Evolutionary conservation across 2,329 filamentous ascomycete species (phyloP).

Genomic region (Scolecobasidium constrictum): DNA sequence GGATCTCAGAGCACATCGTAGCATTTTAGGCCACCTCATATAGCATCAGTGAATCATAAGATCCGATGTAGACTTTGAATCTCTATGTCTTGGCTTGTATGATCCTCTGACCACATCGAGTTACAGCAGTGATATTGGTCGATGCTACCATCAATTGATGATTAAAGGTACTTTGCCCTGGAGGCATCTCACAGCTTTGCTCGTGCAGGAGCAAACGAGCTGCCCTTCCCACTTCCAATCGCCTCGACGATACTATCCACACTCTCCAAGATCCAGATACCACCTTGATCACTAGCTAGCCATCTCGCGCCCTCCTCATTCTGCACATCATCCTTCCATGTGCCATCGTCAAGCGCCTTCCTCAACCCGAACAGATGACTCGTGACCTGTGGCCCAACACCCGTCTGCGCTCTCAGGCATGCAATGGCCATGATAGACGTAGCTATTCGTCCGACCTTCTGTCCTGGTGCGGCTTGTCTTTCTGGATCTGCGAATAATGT

Average conservation of each 20-base stretch:
- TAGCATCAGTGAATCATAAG: no score
- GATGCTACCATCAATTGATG: no score
- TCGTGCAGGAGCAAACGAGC: neutral
- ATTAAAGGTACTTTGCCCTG: no score
- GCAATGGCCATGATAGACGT: constrained; percentile 65
- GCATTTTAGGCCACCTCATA: no score
- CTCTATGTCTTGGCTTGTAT: no score
- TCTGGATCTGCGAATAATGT: constrained; percentile 63
- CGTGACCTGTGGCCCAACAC: constrained; percentile 71
- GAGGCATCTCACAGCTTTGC: no score
- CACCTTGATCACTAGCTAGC: constrained; percentile 56
- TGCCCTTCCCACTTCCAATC: constrained; percentile 20
- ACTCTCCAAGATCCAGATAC: constrained; percentile 49
- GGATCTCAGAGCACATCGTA: no score
- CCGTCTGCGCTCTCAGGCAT: constrained; percentile 67
- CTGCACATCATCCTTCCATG: constrained; percentile 33
- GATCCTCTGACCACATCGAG: no score
- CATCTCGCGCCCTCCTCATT: constrained; percentile 39
- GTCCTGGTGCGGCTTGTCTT: constrained; percentile 28
- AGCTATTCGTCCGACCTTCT: constrained; percentile 55
- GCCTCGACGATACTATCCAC: constrained; percentile 49
- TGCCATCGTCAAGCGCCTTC: constrained; percentile 63
- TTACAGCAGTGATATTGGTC: no score
- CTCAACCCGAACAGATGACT: constrained; percentile 72
- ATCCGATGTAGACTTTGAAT: no score